These are phyloP conservation scores for Magnaporthiopsis incrustans DNA, from an alignment of 2,329 filamentous ascomycete genomes.

Conservation along the genomic window DNA sequence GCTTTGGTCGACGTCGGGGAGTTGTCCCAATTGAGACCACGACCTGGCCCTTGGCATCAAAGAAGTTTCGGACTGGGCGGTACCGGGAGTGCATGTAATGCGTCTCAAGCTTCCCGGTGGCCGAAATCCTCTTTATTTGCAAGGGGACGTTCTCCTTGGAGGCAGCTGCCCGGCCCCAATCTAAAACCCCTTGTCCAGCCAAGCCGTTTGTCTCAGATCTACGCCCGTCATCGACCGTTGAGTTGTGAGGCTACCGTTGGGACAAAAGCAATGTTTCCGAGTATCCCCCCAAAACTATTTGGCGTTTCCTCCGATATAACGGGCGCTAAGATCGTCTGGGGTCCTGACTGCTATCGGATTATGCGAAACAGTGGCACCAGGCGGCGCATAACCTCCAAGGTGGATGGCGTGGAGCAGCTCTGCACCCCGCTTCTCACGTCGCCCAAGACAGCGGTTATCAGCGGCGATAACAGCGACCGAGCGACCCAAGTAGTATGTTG, in stretches of 20 bases:
- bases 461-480: slow-evolving; percentile 21
- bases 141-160: not conserved
- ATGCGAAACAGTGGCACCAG: slow-evolving; percentile 15
- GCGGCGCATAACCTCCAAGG: slow-evolving; percentile 24
- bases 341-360: slow-evolving; percentile 8
- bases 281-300: too few relatives aligned
- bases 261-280: not conserved
- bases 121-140: not conserved
- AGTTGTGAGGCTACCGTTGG: too few relatives aligned
- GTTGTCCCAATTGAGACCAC: not conserved
- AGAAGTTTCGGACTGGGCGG: not conserved
- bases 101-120: not conserved
- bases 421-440: slow-evolving; percentile 29
- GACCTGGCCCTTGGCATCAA: not conserved
- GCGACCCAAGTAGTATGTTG: slow-evolving; percentile 17
- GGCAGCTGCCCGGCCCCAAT: not conserved
- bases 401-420: slow-evolving; percentile 28
- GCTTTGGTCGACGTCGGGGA: not conserved
- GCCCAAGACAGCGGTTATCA: slow-evolving; percentile 22
- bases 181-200: too few relatives aligned
- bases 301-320: slow-evolving; percentile 13
- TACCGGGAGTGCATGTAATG: not conserved
- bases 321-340: slow-evolving; percentile 11
- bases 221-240: too few relatives aligned
- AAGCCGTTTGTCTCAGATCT: not conserved